Conservation (phyloP, 2,329 filamentous ascomycete genomes). For the Colletotrichum musicola region DNA sequence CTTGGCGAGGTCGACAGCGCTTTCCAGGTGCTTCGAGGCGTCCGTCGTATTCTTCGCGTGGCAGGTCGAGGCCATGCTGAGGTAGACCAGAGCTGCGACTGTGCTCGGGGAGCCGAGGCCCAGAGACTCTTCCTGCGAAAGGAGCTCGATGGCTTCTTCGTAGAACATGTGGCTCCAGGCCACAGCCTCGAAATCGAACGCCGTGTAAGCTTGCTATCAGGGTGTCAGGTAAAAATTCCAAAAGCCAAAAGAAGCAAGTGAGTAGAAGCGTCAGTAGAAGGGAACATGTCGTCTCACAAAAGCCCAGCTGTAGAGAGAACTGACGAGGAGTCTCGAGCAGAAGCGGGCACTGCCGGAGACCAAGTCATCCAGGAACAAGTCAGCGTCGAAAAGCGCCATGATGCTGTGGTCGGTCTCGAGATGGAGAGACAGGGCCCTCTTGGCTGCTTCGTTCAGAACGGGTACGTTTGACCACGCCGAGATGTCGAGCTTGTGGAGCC, state of each 20-base stretch:
- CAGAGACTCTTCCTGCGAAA: neutral
- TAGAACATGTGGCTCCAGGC: conserved; percentile 15
- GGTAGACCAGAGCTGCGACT: conserved; percentile 15
- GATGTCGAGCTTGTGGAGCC: conserved; percentile 13
- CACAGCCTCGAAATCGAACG: neutral
- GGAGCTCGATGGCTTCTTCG: conserved; percentile 1
- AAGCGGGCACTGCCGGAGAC: conserved; percentile 40
- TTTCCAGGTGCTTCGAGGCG: conserved; percentile 11
- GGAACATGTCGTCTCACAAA: conserved; percentile 1
- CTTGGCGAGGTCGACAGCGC: conserved; percentile 9
- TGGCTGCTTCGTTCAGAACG: neutral
- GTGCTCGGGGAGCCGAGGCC: conserved; percentile 5
- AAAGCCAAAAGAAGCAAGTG: neutral
- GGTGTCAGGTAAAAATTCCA: neutral
- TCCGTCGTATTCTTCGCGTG: conserved; percentile 2
- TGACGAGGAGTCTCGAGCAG: conserved; percentile 47
- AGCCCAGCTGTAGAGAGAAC: conserved; percentile 26
- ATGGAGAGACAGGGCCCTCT: conserved; percentile 43
- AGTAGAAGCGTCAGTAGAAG: neutral
- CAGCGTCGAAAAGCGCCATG: conserved; percentile 46
- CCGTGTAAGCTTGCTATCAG: conserved; percentile 21
- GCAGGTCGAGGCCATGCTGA: conserved; percentile 29
- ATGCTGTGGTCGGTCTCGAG: conserved; percentile 48
- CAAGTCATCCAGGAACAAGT: conserved; percentile 46
- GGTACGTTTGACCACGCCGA: conserved; percentile 11